Base-by-base conservation (phyloP, 2,329 filamentous ascomycete species). In the Triangularia setosa region DNA sequence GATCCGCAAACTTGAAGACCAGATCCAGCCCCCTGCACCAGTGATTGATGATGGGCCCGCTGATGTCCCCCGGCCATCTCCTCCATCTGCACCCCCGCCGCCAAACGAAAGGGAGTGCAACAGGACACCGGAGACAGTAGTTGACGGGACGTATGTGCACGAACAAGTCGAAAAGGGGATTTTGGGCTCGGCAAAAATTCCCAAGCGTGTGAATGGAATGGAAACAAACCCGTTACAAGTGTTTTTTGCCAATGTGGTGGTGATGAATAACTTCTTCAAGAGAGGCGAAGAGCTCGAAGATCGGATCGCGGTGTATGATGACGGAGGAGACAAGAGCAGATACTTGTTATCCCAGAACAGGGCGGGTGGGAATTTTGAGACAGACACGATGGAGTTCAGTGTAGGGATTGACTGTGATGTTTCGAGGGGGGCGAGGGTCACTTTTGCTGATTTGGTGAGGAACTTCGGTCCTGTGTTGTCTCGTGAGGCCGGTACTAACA, bases 81-180 rank as follows among this genome's bases (percentile, higher is more conserved):
- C 60, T 58, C 57, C 11, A 11, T 9, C 30, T 62, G 63, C 56
- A 4, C 40, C 24, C 57, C 60, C 30, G 35, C 65, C 54, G 23
- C 60, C 48, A 62, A 61, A 3, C 66, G 69, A 40, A 1, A 52
- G 16, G 69, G 69, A 16, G 64, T 60, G 35, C 67, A 67, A 2
- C 53, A 63, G 23, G 62, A 70, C 54, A 18, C 40, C 40, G 6
- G 18, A 9, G 40, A 48, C 40, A 21, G 40, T 48, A 11, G 40
- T 48, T 6, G 67, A 70, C 28, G 69, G 67, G 12, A 64, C 25
- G 23, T 70, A 70, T 44, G 28, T 64, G 8, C 69, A 70, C 58
- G 59, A 57, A 3, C 11, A 54, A 9, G 28, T 48, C 21, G 61
- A 25, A n/a, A 25, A 30, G 11, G 61, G 61, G 16, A 21, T 44